A percentile compares a stretch with the other conserved stretches of the same genome.
phyloP scores from a whole-genome alignment of 2,329 filamentous ascomycete genomes.

The Calonectria montana region DNA sequence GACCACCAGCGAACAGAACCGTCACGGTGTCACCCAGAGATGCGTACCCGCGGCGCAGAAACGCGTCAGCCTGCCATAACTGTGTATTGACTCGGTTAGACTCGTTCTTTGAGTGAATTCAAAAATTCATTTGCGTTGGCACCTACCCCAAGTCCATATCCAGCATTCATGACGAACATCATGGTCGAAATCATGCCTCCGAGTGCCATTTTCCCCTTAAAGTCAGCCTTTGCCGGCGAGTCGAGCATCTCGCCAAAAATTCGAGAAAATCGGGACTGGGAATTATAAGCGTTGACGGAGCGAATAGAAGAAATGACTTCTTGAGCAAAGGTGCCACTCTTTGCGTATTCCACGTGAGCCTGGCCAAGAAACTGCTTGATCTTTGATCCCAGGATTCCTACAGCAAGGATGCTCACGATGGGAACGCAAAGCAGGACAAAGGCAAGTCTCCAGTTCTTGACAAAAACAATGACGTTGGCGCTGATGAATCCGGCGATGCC shows the following conservation, averaged over 20 bases:
- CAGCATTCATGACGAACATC: slow-evolving; percentile 75
- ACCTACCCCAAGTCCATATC: slow-evolving; percentile 46
- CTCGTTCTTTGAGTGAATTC: not conserved
- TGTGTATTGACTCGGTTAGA: not conserved
- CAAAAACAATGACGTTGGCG: slow-evolving; percentile 83
- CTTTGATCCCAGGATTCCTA: slow-evolving; percentile 77
- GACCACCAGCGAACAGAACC: not conserved
- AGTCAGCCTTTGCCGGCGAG: slow-evolving; percentile 72
- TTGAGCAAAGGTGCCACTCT: slow-evolving; percentile 83
- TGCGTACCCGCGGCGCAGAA: not conserved
- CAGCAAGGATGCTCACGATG: slow-evolving; percentile 76
- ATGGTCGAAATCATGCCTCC: slow-evolving; percentile 78
- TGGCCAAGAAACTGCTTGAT: slow-evolving; percentile 77
- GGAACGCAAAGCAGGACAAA: slow-evolving; percentile 81
- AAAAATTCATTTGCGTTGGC: not conserved
- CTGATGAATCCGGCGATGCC: slow-evolving; percentile 80
- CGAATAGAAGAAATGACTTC: slow-evolving; percentile 88
- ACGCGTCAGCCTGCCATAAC: not conserved
- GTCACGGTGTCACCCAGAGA: slow-evolving; percentile 1
- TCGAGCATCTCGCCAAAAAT: slow-evolving; percentile 70
- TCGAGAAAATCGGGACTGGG: slow-evolving; percentile 81
- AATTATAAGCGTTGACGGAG: slow-evolving; percentile 87
- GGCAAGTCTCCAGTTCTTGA: slow-evolving; percentile 86
- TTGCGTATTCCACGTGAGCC: slow-evolving; percentile 65
- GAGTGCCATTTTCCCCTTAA: slow-evolving; percentile 70